Evolutionary conservation across 805 yeast species (phyloP), one percentile per base, ranked within the genome.

Genomic region (Pichia rugopelliculosa): DNA sequence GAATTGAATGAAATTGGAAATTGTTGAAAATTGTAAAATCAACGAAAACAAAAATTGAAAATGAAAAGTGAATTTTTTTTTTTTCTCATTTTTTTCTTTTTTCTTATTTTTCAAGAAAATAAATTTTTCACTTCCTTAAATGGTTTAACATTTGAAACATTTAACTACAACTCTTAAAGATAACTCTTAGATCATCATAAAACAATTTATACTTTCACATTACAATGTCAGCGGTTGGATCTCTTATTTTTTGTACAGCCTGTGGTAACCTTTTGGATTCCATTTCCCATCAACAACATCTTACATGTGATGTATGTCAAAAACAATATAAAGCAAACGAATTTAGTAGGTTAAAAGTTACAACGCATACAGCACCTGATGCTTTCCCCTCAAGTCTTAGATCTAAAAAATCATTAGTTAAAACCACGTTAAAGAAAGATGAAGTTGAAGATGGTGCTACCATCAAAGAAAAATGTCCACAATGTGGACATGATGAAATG

Each of bases 401-500:
- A 57, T 73, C 87, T 56, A 88, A 90, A 62, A 76, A 86, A 56
- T 89, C 98, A 7, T 86, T 87, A 2, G 99, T 93, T 40, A 91
- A 93, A 69, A 90, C 98, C 0, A 67, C 82, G 1, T 73, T 90
- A 62, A 80, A 79, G 60, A 77, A 77, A 24, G 80, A 79, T 53
- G 97, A 91, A 56, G 68, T 87, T 41, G 95, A 83, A 51, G 97
- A 89, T 51, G 99, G 98, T 53, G 99, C 99, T 36, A 85, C 95
- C 12, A 93, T 93, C 65, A 86, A 90, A 65, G 99, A 93, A 67
- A 90, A 86, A 62, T 93, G 99, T 74, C 98, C 98, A n/a, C 81
- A 90, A 67, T 93, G 99, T 78, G 96, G 96, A 43, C 79, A 90
- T 68, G 97, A 93, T 62, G 97, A 93, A 68, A 95, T 95, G 99